phyloP scores from a whole-genome alignment of 2,329 filamentous ascomycete species.

The Cercospora beticola region DNA sequence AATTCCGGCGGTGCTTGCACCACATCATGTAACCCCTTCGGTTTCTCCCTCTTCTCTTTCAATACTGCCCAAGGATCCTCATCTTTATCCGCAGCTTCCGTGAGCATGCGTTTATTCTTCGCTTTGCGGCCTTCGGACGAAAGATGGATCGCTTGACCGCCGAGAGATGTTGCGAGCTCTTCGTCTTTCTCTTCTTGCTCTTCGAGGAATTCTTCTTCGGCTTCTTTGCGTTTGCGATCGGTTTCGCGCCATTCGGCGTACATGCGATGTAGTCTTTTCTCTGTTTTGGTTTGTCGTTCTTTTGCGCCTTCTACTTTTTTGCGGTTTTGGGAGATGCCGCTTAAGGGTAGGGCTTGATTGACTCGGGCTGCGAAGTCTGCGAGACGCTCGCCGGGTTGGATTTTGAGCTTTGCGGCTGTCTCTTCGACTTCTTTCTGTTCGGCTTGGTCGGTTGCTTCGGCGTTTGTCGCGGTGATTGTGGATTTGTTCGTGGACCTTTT shows the following conservation, averaged over 20 bases:
- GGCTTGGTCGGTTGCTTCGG: background rate
- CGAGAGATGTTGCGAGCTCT: slow-evolving; percentile 61
- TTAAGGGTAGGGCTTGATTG: slow-evolving; percentile 76
- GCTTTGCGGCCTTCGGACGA: slow-evolving; percentile 55
- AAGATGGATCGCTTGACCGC: slow-evolving; percentile 62
- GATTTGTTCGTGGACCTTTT: slow-evolving; percentile 32
- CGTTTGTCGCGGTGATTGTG: slow-evolving; percentile 4
- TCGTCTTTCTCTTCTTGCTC: slow-evolving; percentile 64
- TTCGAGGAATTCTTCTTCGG: slow-evolving; percentile 67
- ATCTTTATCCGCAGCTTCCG: slow-evolving; percentile 52
- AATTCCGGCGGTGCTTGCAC: slow-evolving; percentile 75
- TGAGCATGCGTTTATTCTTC: slow-evolving; percentile 46
- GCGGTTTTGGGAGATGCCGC: slow-evolving; percentile 61
- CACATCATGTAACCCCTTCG: slow-evolving; percentile 54
- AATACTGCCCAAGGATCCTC: slow-evolving; percentile 77
- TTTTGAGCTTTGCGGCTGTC: slow-evolving; percentile 57
- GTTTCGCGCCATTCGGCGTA: slow-evolving; percentile 68
- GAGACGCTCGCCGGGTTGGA: slow-evolving; percentile 79
- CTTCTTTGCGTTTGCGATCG: slow-evolving; percentile 75
- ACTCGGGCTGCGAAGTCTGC: slow-evolving; percentile 80
- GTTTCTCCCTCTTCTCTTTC: slow-evolving; percentile 63
- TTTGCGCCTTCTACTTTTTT: slow-evolving; percentile 66
- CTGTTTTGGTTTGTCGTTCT: slow-evolving; percentile 73
- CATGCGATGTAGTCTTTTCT: slow-evolving; percentile 69
- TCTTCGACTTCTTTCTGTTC: slow-evolving; percentile 3